These are phyloP conservation scores for Elsinoe perseae DNA, from an alignment of 2,329 filamentous ascomycete genomes.

Conservation along the genomic window DNA sequence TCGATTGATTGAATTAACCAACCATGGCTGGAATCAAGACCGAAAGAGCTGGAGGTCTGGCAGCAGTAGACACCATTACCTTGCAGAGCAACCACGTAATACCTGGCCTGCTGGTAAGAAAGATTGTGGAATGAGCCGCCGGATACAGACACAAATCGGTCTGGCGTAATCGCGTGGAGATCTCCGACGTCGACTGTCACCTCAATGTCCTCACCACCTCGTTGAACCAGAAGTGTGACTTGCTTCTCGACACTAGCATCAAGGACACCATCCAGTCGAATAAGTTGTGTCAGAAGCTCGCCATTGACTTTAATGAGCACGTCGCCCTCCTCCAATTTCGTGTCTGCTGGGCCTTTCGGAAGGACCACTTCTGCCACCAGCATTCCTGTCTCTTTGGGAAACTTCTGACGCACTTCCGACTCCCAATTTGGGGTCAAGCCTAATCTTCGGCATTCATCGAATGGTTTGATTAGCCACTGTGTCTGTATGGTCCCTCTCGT, in stretches of 20 bases:
- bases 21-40: constrained; percentile 83
- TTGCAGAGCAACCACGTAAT: constrained; percentile 85
- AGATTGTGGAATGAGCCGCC: constrained; percentile 92
- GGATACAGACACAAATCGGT: constrained; percentile 88
- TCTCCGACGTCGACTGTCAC: constrained; percentile 80
- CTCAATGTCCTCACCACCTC: constrained; percentile 79
- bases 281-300: constrained; percentile 86
- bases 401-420: constrained; percentile 69
- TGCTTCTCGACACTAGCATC: constrained; percentile 75
- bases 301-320: constrained; percentile 89
- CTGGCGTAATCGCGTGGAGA: constrained; percentile 88
- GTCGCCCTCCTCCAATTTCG: constrained; percentile 87
- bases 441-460: constrained; percentile 88
- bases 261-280: constrained; percentile 81
- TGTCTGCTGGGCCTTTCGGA: constrained; percentile 78
- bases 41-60: constrained; percentile 89
- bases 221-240: constrained; percentile 76
- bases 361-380: constrained; percentile 92
- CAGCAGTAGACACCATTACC: constrained; percentile 77
- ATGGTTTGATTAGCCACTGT: constrained; percentile 93
- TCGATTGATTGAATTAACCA: constrained; percentile 92
- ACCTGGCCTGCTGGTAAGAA: constrained; percentile 93
- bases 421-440: constrained; percentile 83
- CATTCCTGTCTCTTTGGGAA: constrained; percentile 93
- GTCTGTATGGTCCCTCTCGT: constrained; percentile 96